Percentiles rank a stretch among this genome's conserved stretches.
phyloP scores from a whole-genome alignment of 768 basidiomycete species.

The Mycena kentingensis region DNA sequence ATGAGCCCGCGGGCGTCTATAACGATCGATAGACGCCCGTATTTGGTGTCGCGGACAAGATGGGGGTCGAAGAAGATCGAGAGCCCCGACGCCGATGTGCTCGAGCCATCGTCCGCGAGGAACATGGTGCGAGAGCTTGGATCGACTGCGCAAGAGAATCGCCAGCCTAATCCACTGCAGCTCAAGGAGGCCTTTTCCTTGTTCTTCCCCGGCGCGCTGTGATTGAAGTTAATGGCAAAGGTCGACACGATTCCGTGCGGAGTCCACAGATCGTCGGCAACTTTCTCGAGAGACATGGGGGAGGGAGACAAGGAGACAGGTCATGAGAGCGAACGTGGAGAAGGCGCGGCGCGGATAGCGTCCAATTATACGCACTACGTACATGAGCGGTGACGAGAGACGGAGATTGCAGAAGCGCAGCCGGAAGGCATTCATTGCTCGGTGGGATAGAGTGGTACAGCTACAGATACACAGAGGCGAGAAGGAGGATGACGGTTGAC shows the following conservation, averaged over 20 bases:
- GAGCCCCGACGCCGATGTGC: neutral
- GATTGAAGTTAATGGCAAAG: neutral
- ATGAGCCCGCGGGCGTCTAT: neutral
- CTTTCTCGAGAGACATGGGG: neutral
- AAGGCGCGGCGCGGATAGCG: no score
- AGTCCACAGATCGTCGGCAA: neutral
- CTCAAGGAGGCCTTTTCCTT: neutral
- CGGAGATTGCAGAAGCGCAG: no score
- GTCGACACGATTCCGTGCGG: neutral
- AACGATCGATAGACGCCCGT: constrained; percentile 2
- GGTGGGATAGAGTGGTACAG: no score
- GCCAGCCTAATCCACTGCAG: constrained; percentile 15
- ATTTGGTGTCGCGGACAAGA: constrained; percentile 1
- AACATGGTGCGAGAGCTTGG: neutral
- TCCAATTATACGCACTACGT: no score
- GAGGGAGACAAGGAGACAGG: no score
- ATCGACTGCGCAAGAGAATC: constrained; percentile 1
- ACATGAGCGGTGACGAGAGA: no score
- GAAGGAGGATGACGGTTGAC: no score
- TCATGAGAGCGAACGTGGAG: no score
- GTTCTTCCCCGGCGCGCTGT: neutral
- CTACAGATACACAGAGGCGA: no score
- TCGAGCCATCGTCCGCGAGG: neutral
- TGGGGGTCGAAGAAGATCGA: constrained; percentile 5
- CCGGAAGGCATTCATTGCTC: no score